A percentile compares a stretch with the other conserved stretches of the same genome.
Evolutionary conservation across 495 filamentous ascomycete species (phyloP).

Genomic region (Astrocystis sublimbata): DNA sequence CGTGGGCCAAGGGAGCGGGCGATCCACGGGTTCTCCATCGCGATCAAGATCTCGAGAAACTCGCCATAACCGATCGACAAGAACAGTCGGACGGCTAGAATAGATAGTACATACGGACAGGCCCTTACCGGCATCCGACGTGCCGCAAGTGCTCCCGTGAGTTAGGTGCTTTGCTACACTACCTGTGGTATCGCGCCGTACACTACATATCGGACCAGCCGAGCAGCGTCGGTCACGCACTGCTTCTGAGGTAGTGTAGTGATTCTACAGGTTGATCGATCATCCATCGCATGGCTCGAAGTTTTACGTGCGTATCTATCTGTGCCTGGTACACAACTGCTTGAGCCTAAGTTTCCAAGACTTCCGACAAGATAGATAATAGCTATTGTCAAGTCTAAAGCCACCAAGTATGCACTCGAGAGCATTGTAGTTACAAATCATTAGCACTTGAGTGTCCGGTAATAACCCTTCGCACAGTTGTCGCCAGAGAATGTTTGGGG

Average conservation of each 20-base stretch:
- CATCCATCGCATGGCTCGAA: neutral
- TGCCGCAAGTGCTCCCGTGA: constrained; percentile 13
- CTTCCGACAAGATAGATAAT: neutral
- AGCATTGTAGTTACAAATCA: neutral
- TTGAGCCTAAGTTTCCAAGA: too few relatives aligned
- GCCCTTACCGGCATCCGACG: constrained; percentile 12
- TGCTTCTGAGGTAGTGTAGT: neutral
- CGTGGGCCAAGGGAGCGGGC: neutral
- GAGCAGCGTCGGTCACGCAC: neutral
- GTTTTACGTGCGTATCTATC: neutral
- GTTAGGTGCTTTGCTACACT: neutral
- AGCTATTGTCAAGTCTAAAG: neutral
- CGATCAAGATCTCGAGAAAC: neutral
- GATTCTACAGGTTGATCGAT: neutral
- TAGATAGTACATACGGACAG: neutral
- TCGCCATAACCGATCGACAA: neutral
- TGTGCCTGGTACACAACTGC: neutral
- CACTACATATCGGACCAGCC: neutral
- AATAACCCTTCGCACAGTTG: neutral
- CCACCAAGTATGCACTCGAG: neutral
- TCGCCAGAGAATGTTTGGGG: neutral
- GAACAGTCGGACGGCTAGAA: neutral
- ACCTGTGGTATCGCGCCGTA: neutral
- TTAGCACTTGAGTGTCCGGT: neutral
- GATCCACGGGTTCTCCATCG: neutral